Percentiles rank a stretch among this genome's conserved stretches.
Conservation (phyloP, 1,139 yeast species). For the Pneumocystis oryctolagi region DNA sequence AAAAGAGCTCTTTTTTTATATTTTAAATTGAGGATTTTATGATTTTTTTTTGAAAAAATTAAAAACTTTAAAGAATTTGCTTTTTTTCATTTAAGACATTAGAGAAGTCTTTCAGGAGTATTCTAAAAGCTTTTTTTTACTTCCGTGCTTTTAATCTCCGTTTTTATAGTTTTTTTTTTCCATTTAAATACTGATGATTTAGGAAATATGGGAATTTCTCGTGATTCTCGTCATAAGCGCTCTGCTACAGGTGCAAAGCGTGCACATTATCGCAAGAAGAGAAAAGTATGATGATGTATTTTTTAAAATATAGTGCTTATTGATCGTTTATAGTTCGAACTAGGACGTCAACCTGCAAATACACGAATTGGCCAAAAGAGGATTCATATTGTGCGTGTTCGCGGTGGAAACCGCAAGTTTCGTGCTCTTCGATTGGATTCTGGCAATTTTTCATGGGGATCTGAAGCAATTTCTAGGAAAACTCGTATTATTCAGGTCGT, state of each 20-base stretch:
- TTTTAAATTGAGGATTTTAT: too few relatives aligned
- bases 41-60: too few relatives aligned
- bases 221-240: slow-evolving; percentile 99
- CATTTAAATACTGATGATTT: neutral
- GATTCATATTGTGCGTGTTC: slow-evolving; percentile 97
- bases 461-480: slow-evolving; percentile 96
- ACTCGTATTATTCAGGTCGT: slow-evolving; percentile 96
- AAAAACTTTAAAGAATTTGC: neutral
- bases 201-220: slow-evolving; percentile 87
- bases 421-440: slow-evolving; percentile 99
- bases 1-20: neutral
- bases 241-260: slow-evolving; percentile 99
- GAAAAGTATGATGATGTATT: slow-evolving; percentile 28
- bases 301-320: neutral
- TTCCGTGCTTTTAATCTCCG: neutral
- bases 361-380: slow-evolving; percentile 96
- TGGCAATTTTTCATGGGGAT: slow-evolving; percentile 99
- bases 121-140: neutral
- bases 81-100: neutral
- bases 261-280: slow-evolving; percentile 99
- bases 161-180: neutral
- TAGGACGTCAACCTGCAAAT: slow-evolving; percentile 99
- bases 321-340: slow-evolving; percentile 62
- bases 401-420: slow-evolving; percentile 99
- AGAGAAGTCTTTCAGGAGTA: neutral